Evolutionary conservation across 2,329 filamentous ascomycete genomes (phyloP), one percentile per base, ranked within the genome.

Genomic region (Chaetomiaceae sp.): DNA sequence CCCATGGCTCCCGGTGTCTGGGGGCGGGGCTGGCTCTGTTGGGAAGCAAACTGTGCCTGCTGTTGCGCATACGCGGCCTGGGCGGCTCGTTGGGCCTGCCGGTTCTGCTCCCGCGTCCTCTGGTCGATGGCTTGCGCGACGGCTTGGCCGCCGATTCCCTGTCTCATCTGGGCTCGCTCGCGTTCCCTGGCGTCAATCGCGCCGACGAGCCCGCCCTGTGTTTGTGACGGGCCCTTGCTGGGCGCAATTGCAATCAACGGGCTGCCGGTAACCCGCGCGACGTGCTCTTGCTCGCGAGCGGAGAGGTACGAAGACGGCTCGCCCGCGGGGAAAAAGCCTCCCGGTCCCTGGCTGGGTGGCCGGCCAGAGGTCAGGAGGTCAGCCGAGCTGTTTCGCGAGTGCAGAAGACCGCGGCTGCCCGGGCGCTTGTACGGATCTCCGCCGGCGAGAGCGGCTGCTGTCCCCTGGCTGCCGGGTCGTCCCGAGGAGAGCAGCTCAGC

Each of bases 281-380:
- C 79, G 59, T 95, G 86, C 68, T 95, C 89, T 65, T 95, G 90
- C 67, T 96, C 90, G 14, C 86, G 82, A 16, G 90, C 90, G 17
- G 87, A 90, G n/a, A 96, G 74, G 51, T 85, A 79, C 0, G 78
- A 75, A 20, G 62, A 73, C 40, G 62, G 45, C 21, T 71, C 68
- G 3, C 68, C 67, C 5, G 43, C 72, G 70, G 25, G 85, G 67
- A 50, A 78, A 64, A 4, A 68, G 66, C 35, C 71, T n/a, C 44
- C 74, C 9, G 83, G 75, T 10, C 81, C 79, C 39, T 82, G 78
- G 12, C 85, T 88, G 44, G 71, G 70, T 2, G 82, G 78, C 0
- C 78, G 73, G 3, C 51, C 55, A 4, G 44, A 47, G 16, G 69
- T 64, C 19, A 74, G 65, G n/a, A 77, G 55, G 51, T 78, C 75